Percentiles rank a stretch among this genome's conserved stretches.
These are phyloP conservation scores for Trametes cubensis DNA, from an alignment of 768 basidiomycete species.

Conservation along the genomic window DNA sequence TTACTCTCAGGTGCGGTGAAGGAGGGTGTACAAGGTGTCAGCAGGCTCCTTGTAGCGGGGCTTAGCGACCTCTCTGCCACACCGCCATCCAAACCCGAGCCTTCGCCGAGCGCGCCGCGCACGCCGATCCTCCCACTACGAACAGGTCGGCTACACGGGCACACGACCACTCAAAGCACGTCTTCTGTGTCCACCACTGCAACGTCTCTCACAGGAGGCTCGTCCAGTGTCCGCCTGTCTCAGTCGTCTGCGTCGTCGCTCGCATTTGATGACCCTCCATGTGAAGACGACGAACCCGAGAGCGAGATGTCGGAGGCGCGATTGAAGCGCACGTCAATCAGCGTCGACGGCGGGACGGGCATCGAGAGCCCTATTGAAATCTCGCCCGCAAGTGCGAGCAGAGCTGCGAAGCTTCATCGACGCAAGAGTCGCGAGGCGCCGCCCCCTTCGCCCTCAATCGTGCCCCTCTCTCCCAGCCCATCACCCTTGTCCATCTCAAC, in stretches of 20 bases:
- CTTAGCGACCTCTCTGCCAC: constrained; percentile 37
- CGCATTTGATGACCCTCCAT: constrained; percentile 37
- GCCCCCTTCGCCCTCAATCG: constrained; percentile 7
- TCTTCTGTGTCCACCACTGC: constrained; percentile 38
- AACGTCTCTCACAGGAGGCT: constrained; percentile 25
- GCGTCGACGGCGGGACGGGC: constrained; percentile 20
- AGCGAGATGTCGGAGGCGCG: constrained; percentile 43
- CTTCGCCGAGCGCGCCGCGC: constrained; percentile 17
- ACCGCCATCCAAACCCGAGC: constrained; percentile 23
- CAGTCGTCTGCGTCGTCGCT: constrained; percentile 51
- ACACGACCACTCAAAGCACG: constrained; percentile 32
- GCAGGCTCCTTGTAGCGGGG: constrained; percentile 57
- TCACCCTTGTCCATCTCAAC: constrained; percentile 28
- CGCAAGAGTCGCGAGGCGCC: constrained; percentile 34
- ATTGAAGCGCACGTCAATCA: constrained; percentile 33
- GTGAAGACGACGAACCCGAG: constrained; percentile 25
- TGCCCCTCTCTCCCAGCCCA: constrained; percentile 9
- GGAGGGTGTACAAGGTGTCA: constrained; percentile 63
- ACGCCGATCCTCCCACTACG: constrained; percentile 14
- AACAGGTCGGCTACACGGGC: constrained; percentile 23
- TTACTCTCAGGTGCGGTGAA: constrained; percentile 41
- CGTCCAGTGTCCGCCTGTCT: constrained; percentile 44
- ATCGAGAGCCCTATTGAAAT: constrained; percentile 26
- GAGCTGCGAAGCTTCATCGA: constrained; percentile 30
- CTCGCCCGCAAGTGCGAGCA: constrained; percentile 23